Conservation (phyloP, 2,329 filamentous ascomycete genomes). For the Aspergillus hiratsukae region DNA sequence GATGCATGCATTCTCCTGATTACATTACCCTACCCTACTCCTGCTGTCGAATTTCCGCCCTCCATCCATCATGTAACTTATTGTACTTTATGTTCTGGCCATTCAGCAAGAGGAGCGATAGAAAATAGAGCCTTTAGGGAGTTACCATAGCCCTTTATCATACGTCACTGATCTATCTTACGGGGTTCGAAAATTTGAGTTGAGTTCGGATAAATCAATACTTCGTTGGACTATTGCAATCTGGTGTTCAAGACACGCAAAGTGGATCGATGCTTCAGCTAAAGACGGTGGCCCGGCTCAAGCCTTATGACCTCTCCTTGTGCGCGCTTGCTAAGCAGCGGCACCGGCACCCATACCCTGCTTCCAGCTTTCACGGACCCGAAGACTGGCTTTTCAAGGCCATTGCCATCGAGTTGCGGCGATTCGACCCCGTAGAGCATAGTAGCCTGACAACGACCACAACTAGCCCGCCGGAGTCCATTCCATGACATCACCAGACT, state of each 20-base stretch:
- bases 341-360: neutral
- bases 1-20: slow-evolving; percentile 1
- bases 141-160: neutral
- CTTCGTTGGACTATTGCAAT: neutral
- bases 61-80: slow-evolving; percentile 22
- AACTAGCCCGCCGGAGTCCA: neutral
- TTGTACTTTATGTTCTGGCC: slow-evolving; percentile 24
- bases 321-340: neutral
- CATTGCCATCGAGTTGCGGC: neutral
- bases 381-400: neutral
- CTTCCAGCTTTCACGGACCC: neutral
- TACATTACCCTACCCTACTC: neutral
- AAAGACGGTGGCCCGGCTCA: neutral
- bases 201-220: neutral
- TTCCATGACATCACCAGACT: neutral
- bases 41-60: neutral
- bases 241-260: neutral
- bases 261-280: neutral
- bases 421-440: neutral
- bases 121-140: slow-evolving; percentile 26
- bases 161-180: neutral
- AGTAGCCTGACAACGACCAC: neutral
- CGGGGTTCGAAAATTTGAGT: neutral
- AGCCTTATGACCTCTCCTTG: neutral
- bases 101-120: slow-evolving; percentile 17